A percentile compares a stretch with the other conserved stretches of the same genome.
Evolutionary conservation across 2,329 filamentous ascomycete genomes (phyloP).

Genomic region (Aspergillus bombycis): DNA sequence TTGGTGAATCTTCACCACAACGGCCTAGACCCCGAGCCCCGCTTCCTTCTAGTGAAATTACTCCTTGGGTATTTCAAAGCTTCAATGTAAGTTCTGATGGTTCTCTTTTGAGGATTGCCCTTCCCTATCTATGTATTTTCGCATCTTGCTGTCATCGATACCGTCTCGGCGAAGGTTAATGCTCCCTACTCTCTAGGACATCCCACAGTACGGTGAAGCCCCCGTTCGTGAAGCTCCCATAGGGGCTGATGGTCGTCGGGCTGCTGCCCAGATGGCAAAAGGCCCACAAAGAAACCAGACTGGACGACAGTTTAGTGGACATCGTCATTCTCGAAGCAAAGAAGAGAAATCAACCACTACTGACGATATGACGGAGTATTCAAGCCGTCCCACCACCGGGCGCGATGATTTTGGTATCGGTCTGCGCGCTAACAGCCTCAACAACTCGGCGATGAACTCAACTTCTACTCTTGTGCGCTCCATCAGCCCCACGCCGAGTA

Average conservation of each 20-base stretch:
- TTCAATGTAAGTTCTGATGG: slow-evolving; percentile 62
- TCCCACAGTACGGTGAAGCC: slow-evolving; percentile 75
- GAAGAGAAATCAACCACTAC: slow-evolving; percentile 55
- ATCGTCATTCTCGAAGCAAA: slow-evolving; percentile 56
- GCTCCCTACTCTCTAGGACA: slow-evolving; percentile 58
- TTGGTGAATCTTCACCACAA: slow-evolving; percentile 66
- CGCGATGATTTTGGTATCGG: slow-evolving; percentile 71
- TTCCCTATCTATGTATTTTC: not conserved
- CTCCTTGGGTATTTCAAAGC: slow-evolving; percentile 96
- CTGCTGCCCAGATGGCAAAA: slow-evolving; percentile 52
- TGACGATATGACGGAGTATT: slow-evolving; percentile 49
- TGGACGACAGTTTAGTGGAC: slow-evolving; percentile 53
- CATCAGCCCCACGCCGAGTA: slow-evolving; percentile 80
- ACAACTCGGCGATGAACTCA: slow-evolving; percentile 54
- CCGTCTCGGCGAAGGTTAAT: not conserved
- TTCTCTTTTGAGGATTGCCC: not conserved
- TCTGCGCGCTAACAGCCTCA: slow-evolving; percentile 45
- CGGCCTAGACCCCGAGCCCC: slow-evolving; percentile 82
- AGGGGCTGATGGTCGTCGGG: slow-evolving; percentile 71
- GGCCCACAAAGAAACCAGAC: slow-evolving; percentile 56
- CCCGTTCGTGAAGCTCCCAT: slow-evolving; percentile 72
- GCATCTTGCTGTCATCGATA: not conserved
- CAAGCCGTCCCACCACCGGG: slow-evolving; percentile 71
- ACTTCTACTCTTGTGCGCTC: slow-evolving; percentile 62
- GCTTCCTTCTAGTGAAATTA: slow-evolving; percentile 85